Conservation (phyloP, 768 basidiomycete species). For the Termitomyces titanicus region DNA sequence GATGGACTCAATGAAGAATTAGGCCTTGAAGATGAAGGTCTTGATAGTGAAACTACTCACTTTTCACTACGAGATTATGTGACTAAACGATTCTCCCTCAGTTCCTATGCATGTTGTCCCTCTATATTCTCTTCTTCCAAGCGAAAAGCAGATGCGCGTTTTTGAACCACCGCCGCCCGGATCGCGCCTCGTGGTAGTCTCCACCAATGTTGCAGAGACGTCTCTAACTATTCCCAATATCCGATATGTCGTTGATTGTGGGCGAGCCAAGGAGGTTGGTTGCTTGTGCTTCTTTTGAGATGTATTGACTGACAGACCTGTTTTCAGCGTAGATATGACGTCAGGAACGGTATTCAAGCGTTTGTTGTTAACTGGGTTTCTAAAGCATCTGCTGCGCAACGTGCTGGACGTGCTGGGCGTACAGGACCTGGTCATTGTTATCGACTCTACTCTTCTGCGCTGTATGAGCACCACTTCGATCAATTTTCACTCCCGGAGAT, state of each 20-base stretch:
- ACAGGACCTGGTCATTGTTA: conserved; percentile 99
- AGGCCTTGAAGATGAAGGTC: conserved; percentile 60
- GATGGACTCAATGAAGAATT: conserved; percentile 50
- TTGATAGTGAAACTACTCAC: conserved; percentile 47
- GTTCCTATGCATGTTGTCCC: conserved; percentile 95
- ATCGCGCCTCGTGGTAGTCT: conserved; percentile 84
- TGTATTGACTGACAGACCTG: neutral
- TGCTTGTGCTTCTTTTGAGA: neutral
- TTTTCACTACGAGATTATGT: conserved; percentile 1
- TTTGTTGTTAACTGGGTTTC: conserved; percentile 94
- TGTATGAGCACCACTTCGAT: conserved; percentile 92
- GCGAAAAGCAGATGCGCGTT: conserved; percentile 93
- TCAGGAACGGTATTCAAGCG: conserved; percentile 78
- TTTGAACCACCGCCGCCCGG: conserved; percentile 83
- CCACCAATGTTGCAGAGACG: conserved; percentile 96
- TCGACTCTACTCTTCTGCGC: conserved; percentile 90
- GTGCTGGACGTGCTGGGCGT: conserved; percentile 95
- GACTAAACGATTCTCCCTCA: conserved; percentile 24
- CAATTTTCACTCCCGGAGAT: conserved; percentile 89
- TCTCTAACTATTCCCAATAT: conserved; percentile 97
- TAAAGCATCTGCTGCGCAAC: conserved; percentile 91
- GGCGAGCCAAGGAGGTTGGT: conserved; percentile 87
- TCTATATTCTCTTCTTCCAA: conserved; percentile 87
- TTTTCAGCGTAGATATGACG: conserved; percentile 76
- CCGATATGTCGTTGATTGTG: conserved; percentile 96